Evolutionary conservation across 345 rosid species (phyloP), one percentile per base, ranked within the genome.

Genomic region (Boechera stricta): DNA sequence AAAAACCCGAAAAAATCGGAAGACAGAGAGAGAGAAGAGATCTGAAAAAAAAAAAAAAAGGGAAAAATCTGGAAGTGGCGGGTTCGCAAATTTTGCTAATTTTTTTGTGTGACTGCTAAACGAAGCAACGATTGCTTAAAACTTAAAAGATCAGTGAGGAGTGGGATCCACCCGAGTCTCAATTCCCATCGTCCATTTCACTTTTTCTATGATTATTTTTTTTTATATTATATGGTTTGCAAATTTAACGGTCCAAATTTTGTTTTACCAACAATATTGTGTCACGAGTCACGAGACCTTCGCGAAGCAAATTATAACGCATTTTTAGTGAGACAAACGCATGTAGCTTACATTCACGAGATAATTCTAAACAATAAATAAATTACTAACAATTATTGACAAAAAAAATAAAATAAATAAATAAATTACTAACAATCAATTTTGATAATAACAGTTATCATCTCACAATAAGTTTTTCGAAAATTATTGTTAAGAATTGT

Each of bases 131-230:
- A 77, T 71, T 77, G 81, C 72, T 70, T 77, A 10, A 58, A 21
- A 21, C 24, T 21, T 21, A 21, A 21, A 57, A 77, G 72, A 71
- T 77, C 63, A 71, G 69, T 57, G 81, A 48, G 24, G n/a, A 6
- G 70, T 72, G 57, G 81, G 81, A 57, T 36, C 77, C 73, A 78
- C 63, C 0, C 6, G 0, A 3, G 48, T 72, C 71, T 16, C 77
- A 47, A 55, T 64, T 77, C 39, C 81, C 38, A 65, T 78, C 77
- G 81, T 78, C 56, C 69, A 64, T 78, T 71, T 71, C 10, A 41
- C 49, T 77, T 77, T 67, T n/a, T 47, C 8, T 51, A 1, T 10
- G 1, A 12, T 49, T 5, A n/a, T 38, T 71, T 0, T 16, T 12
- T 11, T 44, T 3, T 3, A 48, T 42, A 24, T 47, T 70, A 35